These are phyloP conservation scores for Aspergillus pseudonomiae DNA, from an alignment of 2,329 filamentous ascomycete species.

Conservation along the genomic window DNA sequence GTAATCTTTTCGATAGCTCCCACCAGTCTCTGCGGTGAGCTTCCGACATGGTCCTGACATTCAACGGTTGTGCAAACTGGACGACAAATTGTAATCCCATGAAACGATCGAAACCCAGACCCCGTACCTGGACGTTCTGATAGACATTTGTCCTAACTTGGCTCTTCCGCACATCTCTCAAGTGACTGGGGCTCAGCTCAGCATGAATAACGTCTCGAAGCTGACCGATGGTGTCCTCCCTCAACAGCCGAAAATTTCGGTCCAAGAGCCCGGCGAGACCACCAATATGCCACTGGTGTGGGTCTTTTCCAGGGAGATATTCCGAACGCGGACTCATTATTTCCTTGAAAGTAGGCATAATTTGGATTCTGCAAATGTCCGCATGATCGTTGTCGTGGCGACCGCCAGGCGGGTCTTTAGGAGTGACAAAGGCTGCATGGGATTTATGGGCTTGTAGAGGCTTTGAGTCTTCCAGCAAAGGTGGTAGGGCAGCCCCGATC, in stretches of 20 bases:
- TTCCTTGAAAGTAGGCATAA: slow-evolving; percentile 42
- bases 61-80: slow-evolving; percentile 28
- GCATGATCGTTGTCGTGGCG: slow-evolving; percentile 43
- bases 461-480: background rate
- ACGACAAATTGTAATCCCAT: slow-evolving; percentile 25
- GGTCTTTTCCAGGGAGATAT: slow-evolving; percentile 38
- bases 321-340: slow-evolving; percentile 31
- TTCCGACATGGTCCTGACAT: slow-evolving; percentile 11
- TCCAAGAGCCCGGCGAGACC: slow-evolving; percentile 36
- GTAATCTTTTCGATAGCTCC: slow-evolving; percentile 33
- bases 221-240: slow-evolving; percentile 39
- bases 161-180: background rate
- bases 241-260: slow-evolving; percentile 40
- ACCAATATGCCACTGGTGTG: slow-evolving; percentile 29
- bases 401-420: slow-evolving; percentile 27
- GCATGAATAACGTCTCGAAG: slow-evolving; percentile 40
- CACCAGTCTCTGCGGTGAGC: slow-evolving; percentile 32
- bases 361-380: slow-evolving; percentile 36
- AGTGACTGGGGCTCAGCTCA: slow-evolving; percentile 10
- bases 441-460: background rate
- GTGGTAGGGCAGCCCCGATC: slow-evolving; percentile 19
- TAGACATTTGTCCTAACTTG: slow-evolving; percentile 21
- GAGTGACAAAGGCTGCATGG: slow-evolving; percentile 16
- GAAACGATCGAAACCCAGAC: slow-evolving; percentile 22
- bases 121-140: slow-evolving; percentile 6